Evolutionary conservation across 116 monocot genomes (phyloP), one percentile per base, ranked within the genome.

Genomic region (Cymodocea nodosa): DNA sequence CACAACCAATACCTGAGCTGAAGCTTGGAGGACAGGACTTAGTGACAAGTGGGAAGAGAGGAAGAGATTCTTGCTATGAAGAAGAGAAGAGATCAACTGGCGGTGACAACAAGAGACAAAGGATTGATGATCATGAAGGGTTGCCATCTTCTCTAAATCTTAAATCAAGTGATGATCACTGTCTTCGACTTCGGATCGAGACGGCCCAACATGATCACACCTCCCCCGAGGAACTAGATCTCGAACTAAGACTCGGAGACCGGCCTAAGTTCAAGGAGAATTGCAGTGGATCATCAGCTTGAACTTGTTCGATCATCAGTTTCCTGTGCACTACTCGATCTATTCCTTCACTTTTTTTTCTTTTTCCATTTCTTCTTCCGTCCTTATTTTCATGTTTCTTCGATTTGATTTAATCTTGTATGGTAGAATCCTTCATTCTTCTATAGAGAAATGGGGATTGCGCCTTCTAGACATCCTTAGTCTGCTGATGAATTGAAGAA

Each of bases 181-280:
- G 15, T 19, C 34, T 55, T 7, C 52, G 10, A 14, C 67, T 10
- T 44, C 17, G 49, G 50, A 19, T 5, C 18, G 59, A 60, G 39
- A 14, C 18, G 9, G 30, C 50, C 15, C 24, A 65, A 5, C 50
- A 55, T 35, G 52, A 52, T 39, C 67, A 16, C 23, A 30, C 15
- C 51, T 54, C 40, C 20, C 35, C 51, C 49, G 81, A 81, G 20
- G 86, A 86, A 53, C 24, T 86, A 35, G 86, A 86, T 76, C 86
- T 86, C 50, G 86, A 86, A 68, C 86, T 86, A 11, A 79, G 82
- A 67, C 77, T 86, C 20, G 79, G 82, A 72, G 64, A 72, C 76
- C 73, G 50, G 49, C 73, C 75, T 20, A 3, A 74, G 69, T 56
- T 71, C 44, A 74, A 84, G 71, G 34, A 64, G 64, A 70, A 61